Conservation (phyloP, 805 yeast species). For the Lachancea quebecensis region DNA sequence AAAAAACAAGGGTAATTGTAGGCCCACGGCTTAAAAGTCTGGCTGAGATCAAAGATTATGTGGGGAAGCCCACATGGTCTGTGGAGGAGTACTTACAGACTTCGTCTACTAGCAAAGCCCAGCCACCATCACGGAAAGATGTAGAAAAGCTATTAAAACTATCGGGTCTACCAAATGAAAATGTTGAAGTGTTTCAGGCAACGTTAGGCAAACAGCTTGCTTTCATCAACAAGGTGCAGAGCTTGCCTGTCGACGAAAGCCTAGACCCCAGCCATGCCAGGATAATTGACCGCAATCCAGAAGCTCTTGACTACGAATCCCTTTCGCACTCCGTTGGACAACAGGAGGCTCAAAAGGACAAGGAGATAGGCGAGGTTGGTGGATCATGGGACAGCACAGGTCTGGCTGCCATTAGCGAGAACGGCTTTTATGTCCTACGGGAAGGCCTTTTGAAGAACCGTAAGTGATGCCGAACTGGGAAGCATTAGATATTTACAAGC, state of each 20-base stretch:
- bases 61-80: conserved; percentile 23
- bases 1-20: conserved; percentile 3
- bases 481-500: neutral
- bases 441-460: conserved; percentile 40
- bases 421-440: conserved; percentile 38
- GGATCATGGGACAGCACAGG: conserved; percentile 39
- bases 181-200: conserved; percentile 28
- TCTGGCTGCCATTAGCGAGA: conserved; percentile 29
- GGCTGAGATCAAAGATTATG: conserved; percentile 22
- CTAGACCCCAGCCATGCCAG: conserved; percentile 19
- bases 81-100: conserved; percentile 17
- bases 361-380: conserved; percentile 36
- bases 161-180: conserved; percentile 41
- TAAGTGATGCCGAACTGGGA: conserved; percentile 2
- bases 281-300: conserved; percentile 23
- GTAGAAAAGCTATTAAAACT: conserved; percentile 36
- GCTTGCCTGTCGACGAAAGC: conserved; percentile 20
- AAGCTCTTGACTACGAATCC: conserved; percentile 28
- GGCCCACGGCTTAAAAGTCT: conserved; percentile 17
- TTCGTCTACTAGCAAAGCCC: conserved; percentile 10
- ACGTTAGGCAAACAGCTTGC: conserved; percentile 42
- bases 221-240: conserved; percentile 43
- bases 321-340: conserved; percentile 24
- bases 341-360: conserved; percentile 17
- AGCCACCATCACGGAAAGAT: conserved; percentile 9